phyloP scores from a whole-genome alignment of 2,329 filamentous ascomycete genomes.

The Penicillium sp. region DNA sequence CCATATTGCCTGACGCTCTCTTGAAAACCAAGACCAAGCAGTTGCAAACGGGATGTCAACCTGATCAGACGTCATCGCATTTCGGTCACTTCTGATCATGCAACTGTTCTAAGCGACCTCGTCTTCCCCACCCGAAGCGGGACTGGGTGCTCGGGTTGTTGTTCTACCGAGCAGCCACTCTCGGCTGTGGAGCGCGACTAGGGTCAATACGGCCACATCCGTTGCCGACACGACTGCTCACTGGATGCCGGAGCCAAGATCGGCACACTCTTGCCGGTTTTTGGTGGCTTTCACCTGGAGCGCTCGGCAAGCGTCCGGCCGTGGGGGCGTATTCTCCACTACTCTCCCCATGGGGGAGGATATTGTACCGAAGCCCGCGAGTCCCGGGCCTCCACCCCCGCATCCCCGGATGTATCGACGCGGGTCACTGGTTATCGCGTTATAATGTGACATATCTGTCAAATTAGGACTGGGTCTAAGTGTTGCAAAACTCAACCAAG shows the following conservation, averaged over 20 bases:
- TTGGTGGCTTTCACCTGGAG: neutral
- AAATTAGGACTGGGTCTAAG: too few species aligned
- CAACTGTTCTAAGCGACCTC: neutral
- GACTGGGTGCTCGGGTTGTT: constrained; percentile 7
- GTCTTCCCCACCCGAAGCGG: neutral
- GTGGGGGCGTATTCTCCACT: constrained; percentile 7
- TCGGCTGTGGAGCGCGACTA: constrained; percentile 2
- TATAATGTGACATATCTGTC: neutral
- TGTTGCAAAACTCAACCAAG: too few species aligned
- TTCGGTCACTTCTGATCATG: neutral
- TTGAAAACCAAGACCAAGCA: neutral
- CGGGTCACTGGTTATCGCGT: neutral
- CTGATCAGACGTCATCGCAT: neutral
- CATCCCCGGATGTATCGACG: constrained; percentile 6
- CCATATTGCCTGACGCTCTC: neutral
- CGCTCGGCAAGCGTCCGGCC: neutral
- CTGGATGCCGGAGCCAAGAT: neutral
- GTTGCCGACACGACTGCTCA: constrained; percentile 11
- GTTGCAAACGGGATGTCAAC: neutral
- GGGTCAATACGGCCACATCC: constrained; percentile 6
- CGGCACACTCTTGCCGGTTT: neutral
- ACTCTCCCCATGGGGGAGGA: constrained; percentile 11
- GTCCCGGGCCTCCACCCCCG: constrained; percentile 10
- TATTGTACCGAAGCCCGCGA: constrained; percentile 3
- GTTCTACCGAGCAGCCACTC: constrained; percentile 6